Base-by-base conservation (phyloP, 768 basidiomycete genomes). In the Porphyrellus cyaneotinctus region DNA sequence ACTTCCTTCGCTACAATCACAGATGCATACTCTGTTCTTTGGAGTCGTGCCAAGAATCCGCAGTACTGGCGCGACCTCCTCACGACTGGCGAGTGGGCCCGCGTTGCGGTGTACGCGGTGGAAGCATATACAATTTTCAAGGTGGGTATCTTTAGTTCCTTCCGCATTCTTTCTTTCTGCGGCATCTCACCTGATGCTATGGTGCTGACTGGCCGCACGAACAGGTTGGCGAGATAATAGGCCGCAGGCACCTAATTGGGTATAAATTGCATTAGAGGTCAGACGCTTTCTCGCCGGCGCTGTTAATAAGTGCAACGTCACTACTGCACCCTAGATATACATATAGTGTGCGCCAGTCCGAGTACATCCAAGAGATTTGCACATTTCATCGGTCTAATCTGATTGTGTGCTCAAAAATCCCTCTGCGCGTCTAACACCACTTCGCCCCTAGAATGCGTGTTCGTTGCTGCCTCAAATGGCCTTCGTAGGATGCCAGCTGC, bases 81-180 rank as follows among this genome's bases (percentile, higher is more conserved):
- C 14, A 68, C 74, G 60, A 83, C 74, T 43, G 90, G 91, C 8
- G 83, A 90, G 61, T 79, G 83, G 70, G 77, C 77, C 7, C 78
- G 78, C 60, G 75, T 91, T 23, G 83, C 83, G 11, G 68, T 91
- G 17, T 91, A 92, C 65, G 90, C 81, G 10, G 64, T 91, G 22
- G 91, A 95, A 72, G 92, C 90, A 30, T 95, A 94, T 66, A 85
- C 87, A 15, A 87, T 95, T 61, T 95, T 88, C 78, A 89, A 89
- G 77, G 88, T 87, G 56, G 31, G 81, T 24, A 14, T 30, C 15
- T 12, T 18, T 31, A 15, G 14, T 42, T 22, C 23, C 4, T 28
- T 43, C 26, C 4, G 15, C 17, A 14, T 36, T 36, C 15, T 38
- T 39, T 48, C 8, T 32, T 24, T 38, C n/a, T n/a, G n/a, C n/a